Conservation (phyloP, 352 stramenopile genomes). For the Phytophthora capsici region DNA sequence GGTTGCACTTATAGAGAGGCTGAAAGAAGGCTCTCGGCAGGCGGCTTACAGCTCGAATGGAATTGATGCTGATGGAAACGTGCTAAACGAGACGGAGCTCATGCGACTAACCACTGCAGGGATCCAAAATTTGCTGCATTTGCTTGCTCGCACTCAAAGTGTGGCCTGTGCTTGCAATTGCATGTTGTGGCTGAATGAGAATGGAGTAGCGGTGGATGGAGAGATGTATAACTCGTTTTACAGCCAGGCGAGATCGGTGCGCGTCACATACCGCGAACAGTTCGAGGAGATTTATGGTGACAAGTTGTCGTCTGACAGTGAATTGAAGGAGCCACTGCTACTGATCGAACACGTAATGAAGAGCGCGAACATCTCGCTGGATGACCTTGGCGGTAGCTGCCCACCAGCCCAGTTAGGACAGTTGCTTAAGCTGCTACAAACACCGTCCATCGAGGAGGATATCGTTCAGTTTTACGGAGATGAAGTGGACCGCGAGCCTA, state of each 20-base stretch:
- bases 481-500: conserved; percentile 68
- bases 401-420: conserved; percentile 59
- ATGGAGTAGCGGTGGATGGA: conserved; percentile 51
- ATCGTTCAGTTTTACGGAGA: conserved; percentile 67
- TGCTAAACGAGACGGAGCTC: conserved; percentile 75
- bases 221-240: conserved; percentile 74
- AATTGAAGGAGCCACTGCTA: conserved; percentile 57
- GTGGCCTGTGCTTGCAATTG: conserved; percentile 62
- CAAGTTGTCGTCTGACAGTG: conserved; percentile 56
- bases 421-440: conserved; percentile 59
- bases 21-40: conserved; percentile 70
- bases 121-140: conserved; percentile 72
- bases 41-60: conserved; percentile 40
- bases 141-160: conserved; percentile 71
- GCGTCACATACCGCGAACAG: conserved; percentile 62
- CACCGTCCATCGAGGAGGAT: conserved; percentile 56
- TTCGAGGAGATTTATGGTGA: conserved; percentile 76
- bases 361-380: conserved; percentile 52
- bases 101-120: conserved; percentile 63
- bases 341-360: conserved; percentile 84
- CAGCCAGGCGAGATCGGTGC: conserved; percentile 55
- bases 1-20: conserved; percentile 70
- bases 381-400: conserved; percentile 49
- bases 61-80: conserved; percentile 41
- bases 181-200: conserved; percentile 72